Percentiles rank a stretch among this genome's conserved stretches.
These are phyloP conservation scores for Huntiella decipiens DNA, from an alignment of 2,329 filamentous ascomycete species.

Conservation along the genomic window DNA sequence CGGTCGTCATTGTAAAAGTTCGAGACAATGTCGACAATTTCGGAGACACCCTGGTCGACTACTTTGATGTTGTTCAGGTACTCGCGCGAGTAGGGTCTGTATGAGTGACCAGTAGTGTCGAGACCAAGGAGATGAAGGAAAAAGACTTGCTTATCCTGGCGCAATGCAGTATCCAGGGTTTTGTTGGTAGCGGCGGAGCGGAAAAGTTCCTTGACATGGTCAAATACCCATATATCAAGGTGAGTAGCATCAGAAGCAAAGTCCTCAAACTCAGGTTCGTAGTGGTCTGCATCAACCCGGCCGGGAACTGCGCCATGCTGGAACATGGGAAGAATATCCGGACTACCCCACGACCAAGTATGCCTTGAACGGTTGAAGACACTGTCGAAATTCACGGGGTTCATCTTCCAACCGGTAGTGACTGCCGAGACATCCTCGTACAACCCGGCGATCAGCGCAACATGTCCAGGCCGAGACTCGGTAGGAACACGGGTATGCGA, in stretches of 20 bases:
- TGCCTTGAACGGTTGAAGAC: slow-evolving; percentile 94
- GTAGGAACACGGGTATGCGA: slow-evolving; percentile 94
- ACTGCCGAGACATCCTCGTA: slow-evolving; percentile 98
- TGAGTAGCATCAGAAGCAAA: slow-evolving; percentile 66
- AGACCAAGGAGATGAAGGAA: slow-evolving; percentile 86
- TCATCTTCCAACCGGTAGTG: slow-evolving; percentile 94
- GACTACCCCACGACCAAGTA: slow-evolving; percentile 98
- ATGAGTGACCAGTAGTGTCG: slow-evolving; percentile 74
- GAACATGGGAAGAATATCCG: slow-evolving; percentile 96
- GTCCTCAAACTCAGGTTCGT: slow-evolving; percentile 72
- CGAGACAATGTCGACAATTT: slow-evolving; percentile 64
- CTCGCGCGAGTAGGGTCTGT: slow-evolving; percentile 83
- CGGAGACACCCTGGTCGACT: slow-evolving; percentile 74
- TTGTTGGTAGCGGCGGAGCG: slow-evolving; percentile 58
- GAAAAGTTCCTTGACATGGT: slow-evolving; percentile 77
- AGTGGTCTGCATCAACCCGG: slow-evolving; percentile 70
- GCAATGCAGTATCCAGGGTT: slow-evolving; percentile 51
- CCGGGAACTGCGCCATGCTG: slow-evolving; percentile 78
- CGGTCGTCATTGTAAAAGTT: slow-evolving; percentile 70
- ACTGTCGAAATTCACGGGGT: slow-evolving; percentile 95
- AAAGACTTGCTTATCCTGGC: slow-evolving; percentile 77
- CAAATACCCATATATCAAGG: slow-evolving; percentile 89
- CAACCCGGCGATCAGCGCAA: slow-evolving; percentile 85
- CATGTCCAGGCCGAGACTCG: slow-evolving; percentile 88
- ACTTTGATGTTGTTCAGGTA: slow-evolving; percentile 89